Percentiles rank a stretch among this genome's conserved stretches.
These are phyloP conservation scores for Penicillium psychrosexuale DNA, from an alignment of 2,329 filamentous ascomycete species.

Conservation along the genomic window DNA sequence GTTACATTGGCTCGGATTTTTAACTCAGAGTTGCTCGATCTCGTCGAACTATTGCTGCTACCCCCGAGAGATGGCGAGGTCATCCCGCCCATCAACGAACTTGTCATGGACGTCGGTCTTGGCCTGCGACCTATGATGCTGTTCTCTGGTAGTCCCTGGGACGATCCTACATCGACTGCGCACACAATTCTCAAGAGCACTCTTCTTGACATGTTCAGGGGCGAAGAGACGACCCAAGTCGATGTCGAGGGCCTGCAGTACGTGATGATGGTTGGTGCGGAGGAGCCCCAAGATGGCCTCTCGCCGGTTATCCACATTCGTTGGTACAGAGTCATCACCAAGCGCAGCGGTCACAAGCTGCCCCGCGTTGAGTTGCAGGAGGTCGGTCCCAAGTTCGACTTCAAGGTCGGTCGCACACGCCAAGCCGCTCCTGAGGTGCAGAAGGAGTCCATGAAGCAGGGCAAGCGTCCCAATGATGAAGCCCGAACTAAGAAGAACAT, in stretches of 20 bases:
- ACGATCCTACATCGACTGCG: constrained; percentile 72
- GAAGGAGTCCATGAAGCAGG: constrained; percentile 88
- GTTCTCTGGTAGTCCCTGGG: constrained; percentile 87
- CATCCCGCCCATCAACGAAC: constrained; percentile 46
- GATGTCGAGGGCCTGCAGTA: constrained; percentile 96
- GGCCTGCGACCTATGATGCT: constrained; percentile 85
- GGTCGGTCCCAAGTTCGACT: constrained; percentile 91
- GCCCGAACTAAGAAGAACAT: constrained; percentile 90
- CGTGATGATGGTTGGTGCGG: constrained; percentile 75
- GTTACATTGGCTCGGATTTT: constrained; percentile 82
- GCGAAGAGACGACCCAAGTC: constrained; percentile 73
- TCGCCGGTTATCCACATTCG: constrained; percentile 60
- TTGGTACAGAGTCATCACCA: constrained; percentile 81
- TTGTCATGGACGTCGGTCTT: constrained; percentile 64
- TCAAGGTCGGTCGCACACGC: constrained; percentile 74
- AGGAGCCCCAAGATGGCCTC: constrained; percentile 53
- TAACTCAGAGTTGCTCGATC: constrained; percentile 83
- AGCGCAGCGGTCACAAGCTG: constrained; percentile 79
- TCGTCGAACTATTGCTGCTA: constrained; percentile 87
- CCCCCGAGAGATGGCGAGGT: constrained; percentile 55
- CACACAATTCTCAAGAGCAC: constrained; percentile 86
- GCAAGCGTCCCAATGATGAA: constrained; percentile 59
- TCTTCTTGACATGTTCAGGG: constrained; percentile 87
- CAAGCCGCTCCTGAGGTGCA: constrained; percentile 58
- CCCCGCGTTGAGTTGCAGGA: constrained; percentile 92